Evolutionary conservation across 352 stramenopile genomes (phyloP).

Genomic region (Phytopythium montanum): DNA sequence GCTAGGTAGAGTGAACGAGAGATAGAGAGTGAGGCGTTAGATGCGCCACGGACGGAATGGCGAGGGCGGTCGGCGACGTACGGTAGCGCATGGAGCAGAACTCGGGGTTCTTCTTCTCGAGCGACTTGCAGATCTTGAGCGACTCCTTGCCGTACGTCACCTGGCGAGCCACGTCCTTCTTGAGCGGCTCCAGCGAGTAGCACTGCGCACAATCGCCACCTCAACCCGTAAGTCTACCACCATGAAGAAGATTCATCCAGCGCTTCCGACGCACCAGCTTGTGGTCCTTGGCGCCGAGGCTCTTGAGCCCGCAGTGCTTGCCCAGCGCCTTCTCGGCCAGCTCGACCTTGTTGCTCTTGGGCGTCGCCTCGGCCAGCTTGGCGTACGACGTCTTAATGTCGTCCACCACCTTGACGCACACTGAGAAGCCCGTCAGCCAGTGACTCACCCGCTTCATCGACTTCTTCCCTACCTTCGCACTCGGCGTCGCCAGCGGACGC

Average conservation of each 20-base stretch:
- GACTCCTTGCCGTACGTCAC: slow-evolving; percentile 92
- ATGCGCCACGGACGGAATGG: background rate
- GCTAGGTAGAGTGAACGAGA: slow-evolving; percentile 28
- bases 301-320: slow-evolving; percentile 81
- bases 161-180: slow-evolving; percentile 92
- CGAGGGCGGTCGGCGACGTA: slow-evolving; percentile 39
- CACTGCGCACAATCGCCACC: slow-evolving; percentile 54
- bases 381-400: slow-evolving; percentile 74
- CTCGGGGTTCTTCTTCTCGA: slow-evolving; percentile 94
- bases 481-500: slow-evolving; percentile 65
- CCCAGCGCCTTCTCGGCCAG: slow-evolving; percentile 80
- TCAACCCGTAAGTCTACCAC: slow-evolving; percentile 3
- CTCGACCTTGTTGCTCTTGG: slow-evolving; percentile 76
- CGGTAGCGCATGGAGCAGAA: slow-evolving; percentile 94
- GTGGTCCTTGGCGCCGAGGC: slow-evolving; percentile 86
- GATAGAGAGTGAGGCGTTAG: background rate
- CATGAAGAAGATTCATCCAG: background rate
- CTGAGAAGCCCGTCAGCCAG: slow-evolving; percentile 28
- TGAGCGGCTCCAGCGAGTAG: slow-evolving; percentile 94
- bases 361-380: slow-evolving; percentile 62
- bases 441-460: background rate
- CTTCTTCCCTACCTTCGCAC: slow-evolving; percentile 77
- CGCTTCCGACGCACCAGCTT: slow-evolving; percentile 48
- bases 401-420: slow-evolving; percentile 92
- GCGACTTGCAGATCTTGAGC: slow-evolving; percentile 91